These are phyloP conservation scores for Lathyrus sativus DNA, from an alignment of 306 rosid species.

Conservation along the genomic window DNA sequence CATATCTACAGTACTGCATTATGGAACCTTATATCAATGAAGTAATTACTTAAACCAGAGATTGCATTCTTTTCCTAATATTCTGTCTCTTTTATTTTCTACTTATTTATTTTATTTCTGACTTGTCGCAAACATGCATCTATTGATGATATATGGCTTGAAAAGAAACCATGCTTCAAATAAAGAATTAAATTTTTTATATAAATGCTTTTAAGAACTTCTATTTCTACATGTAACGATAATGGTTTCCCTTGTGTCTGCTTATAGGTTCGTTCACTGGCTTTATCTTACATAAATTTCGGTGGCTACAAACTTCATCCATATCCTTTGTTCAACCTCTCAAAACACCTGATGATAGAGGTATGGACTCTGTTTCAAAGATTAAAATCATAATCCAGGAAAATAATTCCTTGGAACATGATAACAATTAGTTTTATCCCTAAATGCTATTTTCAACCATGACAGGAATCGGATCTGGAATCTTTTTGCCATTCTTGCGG, in stretches of 20 bases:
- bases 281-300: conserved; percentile 70
- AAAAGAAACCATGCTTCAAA: neutral
- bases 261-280: conserved; percentile 70
- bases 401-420: too few species aligned
- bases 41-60: conserved; percentile 50
- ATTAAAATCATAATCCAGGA: too few species aligned
- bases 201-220: conserved; percentile 4
- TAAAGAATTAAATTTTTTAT: neutral
- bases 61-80: neutral
- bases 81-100: conserved; percentile 1
- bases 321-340: conserved; percentile 64
- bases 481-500: conserved; percentile 74
- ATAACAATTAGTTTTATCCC: neutral
- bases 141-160: neutral
- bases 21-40: conserved; percentile 75
- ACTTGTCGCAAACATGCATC: conserved; percentile 26
- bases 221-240: conserved; percentile 15
- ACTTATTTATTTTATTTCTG: conserved; percentile 7
- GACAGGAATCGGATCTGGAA: conserved; percentile 72
- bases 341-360: conserved; percentile 75
- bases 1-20: conserved; percentile 81
- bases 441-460: conserved; percentile 1
- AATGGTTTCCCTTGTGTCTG: conserved; percentile 6
- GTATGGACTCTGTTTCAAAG: conserved; percentile 45
- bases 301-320: conserved; percentile 91